Percentiles rank a stretch among this genome's conserved stretches.
Evolutionary conservation across 345 rosid genomes (phyloP).

Genomic region (Combretum micranthum): DNA sequence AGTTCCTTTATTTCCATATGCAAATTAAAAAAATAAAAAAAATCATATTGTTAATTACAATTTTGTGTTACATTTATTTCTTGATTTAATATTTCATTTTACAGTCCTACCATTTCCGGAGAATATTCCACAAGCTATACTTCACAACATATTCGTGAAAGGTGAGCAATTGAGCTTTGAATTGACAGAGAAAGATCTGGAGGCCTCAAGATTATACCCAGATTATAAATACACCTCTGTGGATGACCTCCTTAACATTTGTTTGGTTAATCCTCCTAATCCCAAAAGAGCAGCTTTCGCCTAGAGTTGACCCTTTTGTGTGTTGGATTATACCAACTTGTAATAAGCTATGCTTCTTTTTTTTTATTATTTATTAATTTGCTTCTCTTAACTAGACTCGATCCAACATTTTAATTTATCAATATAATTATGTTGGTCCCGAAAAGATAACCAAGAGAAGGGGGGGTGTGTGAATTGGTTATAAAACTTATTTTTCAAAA

Average conservation of each 20-base stretch:
- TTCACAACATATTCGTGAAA: slow-evolving; percentile 33
- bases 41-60: not conserved
- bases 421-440: no score
- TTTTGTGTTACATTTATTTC: not conserved
- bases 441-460: no score
- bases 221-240: slow-evolving; percentile 28
- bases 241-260: slow-evolving; percentile 21
- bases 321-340: no score
- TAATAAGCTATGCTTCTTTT: no score
- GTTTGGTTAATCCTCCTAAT: slow-evolving; percentile 19
- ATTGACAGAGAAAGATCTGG: slow-evolving; percentile 21
- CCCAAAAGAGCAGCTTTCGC: slow-evolving; percentile 23
- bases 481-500: no score
- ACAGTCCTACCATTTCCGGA: slow-evolving; percentile 23
- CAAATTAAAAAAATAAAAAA: no score
- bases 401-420: no score
- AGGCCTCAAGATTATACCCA: slow-evolving; percentile 30
- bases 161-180: slow-evolving; percentile 34
- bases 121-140: slow-evolving; percentile 16
- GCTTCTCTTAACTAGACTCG: no score
- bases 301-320: no score
- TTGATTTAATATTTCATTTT: not conserved
- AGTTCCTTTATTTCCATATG: no score
- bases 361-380: no score
- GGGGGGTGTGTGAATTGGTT: no score